Base-by-base conservation (phyloP, 805 yeast genomes). In the Pichia californica region DNA sequence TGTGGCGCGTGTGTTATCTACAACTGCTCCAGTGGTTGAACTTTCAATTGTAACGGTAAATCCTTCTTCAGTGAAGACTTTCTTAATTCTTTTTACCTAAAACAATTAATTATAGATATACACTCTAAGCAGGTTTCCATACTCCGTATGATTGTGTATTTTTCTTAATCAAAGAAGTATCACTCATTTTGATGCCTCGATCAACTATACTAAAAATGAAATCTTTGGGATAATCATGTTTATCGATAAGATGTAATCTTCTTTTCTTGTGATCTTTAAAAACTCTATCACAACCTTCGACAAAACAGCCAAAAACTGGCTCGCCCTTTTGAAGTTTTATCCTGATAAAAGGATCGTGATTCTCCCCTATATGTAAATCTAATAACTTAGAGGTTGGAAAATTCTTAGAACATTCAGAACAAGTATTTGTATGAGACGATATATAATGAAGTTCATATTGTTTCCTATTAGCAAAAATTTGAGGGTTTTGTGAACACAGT, bases 341-440 rank as follows among this genome's bases (percentile, higher is more conserved):
- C 18, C 49, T 48, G 5, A 59, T 52, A 35, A 77, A 69, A 3
- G 81, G 76, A 52, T 75, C 72, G 51, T 79, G 83, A 44, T 62
- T 60, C 49, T 78, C 83, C 21, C 66, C 63, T 1, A 77, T 65
- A 49, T 78, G 84, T 14, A 77, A 50, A 5, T 67, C 64, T 18
- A 78, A 57, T 7, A 71, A 49, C 31, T 46, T 52, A 10, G 64
- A 61, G n/a, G 66, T 62, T 0, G 80, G 79, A 44, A 77, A 71
- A 46, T 55, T 59, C 33, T 52, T 59, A 9, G 52, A 47, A 49
- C 79, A 74, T 30, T 56, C 60, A 0, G 49, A 40, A 46, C 79
- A 73, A 2, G 57, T 49, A 48, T 64, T 50, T 4, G 59, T 49
- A 41, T 62, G 66, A 4, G 30, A 25, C 1, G 48, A 23, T 5